Evolutionary conservation across 805 yeast genomes (phyloP), one percentile per base, ranked within the genome.

Genomic region (Lachancea sp.): DNA sequence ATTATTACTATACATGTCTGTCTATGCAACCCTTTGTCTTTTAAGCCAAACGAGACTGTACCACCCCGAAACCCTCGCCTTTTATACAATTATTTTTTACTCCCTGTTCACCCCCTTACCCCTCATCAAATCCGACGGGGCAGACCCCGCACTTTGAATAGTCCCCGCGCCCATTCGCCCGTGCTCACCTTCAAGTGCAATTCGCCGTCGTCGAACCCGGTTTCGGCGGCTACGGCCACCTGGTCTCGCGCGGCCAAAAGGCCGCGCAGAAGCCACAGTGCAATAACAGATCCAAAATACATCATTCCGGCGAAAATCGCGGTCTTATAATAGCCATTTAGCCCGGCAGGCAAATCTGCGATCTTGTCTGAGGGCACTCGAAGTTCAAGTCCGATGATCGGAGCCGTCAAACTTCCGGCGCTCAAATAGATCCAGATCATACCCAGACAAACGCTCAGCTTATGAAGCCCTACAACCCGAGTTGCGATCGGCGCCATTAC

Each of bases 271-370:
- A 76, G 29, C 43, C 73, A 60, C 35, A 78, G 58, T 17, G 59
- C 45, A 1, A 69, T 25, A 1, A 77, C 71, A 10, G 78, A 73
- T 10, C 64, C 76, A 17, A 75, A 47, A 56, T 74, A 81, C 4
- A 74, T 65, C n/a, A 67, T 57, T 0, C 87, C 88, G 17, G 80
- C 75, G 57, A 81, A 81, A 1, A 81, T 68, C 0, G 81, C 69
- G 8, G 83, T 77, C 49, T 76, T 54, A 18, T 62, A 54, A 61
- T 79, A 82, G 52, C 74, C 78, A 8, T 65, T 59, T 4, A 22
- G 25, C 8, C 25, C 25, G 8, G 25, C 4, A 8, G 25, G 8
- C 25, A 22, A 22, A 8, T 22, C 25, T 6, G 57, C 56, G 1
- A 69, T 72, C 18, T 54, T 50, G n/a, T 53, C 39, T 3, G 53